Base-by-base conservation (phyloP, 139 green algal species). In the Eudorina sp. region DNA sequence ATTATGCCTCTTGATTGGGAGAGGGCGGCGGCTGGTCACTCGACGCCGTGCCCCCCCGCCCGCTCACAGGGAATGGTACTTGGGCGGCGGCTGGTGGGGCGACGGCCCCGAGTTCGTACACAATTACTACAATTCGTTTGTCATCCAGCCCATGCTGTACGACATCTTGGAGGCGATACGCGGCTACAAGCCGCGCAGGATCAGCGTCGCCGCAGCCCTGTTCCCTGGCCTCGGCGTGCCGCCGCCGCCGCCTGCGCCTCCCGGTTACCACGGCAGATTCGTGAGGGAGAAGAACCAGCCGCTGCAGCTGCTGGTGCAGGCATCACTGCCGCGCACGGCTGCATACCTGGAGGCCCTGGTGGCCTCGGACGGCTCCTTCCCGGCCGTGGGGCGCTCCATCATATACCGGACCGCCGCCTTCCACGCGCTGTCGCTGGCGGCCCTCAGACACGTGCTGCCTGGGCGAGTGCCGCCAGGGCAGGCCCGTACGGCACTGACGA, bases 41-140 rank as follows among this genome's bases (percentile, higher is more conserved):
- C n/a, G n/a, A n/a, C n/a, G n/a, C n/a, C n/a, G n/a, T n/a, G n/a
- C n/a, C n/a, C n/a, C n/a, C n/a, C n/a, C n/a, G 4, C 40, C 7
- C 2, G 23, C 16, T 5, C 55, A 27, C 31, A 76, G 68, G 68
- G 6, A 46, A 76, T 76, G 68, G 68, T 76, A 76, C 68, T 29
- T 76, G 25, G 68, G 68, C 7, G 68, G 48, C 40, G 68, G 68
- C 19, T 46, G 36, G 36, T 76, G 34, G 34, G 68, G 68, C 31
- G 68, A 76, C 19, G 68, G 68, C n/a, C 36, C 68, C 0, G 36
- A 46, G 36, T 76, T 51, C 68, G 34, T 14, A 7, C 36, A 51
- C 34, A 76, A 76, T 29, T 76, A 48, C 31, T 76, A 76, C 68
- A 76, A 76, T 34, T 76, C 68, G 13, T 76, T 51, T 48, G 68